Evolutionary conservation across 2,329 filamentous ascomycete species (phyloP), one percentile per base, ranked within the genome.

Genomic region (Ophiosphaerella narmari): DNA sequence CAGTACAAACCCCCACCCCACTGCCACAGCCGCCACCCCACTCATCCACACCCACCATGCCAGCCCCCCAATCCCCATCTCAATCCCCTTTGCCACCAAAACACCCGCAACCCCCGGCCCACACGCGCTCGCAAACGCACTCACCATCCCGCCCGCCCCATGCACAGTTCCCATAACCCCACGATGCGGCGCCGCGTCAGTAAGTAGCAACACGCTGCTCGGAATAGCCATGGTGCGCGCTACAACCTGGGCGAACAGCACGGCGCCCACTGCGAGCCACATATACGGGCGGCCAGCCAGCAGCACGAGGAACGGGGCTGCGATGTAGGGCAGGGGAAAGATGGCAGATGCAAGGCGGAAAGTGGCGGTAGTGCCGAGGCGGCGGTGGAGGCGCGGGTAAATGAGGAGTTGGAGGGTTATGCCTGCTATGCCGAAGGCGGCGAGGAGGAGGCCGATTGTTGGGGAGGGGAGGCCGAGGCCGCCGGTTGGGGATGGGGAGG

Each of bases 41-140:
- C 70, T 68, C 18, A 78, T 74, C 39, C 85, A 65, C 0, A 73
- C 74, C 83, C 83, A 85, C 71, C 80, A 86, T 1, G 82, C 80
- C 2, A 78, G 73, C 1, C 83, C 85, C 0, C 86, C 77, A 3
- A 82, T 57, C 0, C 83, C 83, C 23, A 73, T 66, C n/a, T 78
- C 76, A 16, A 87, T 69, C 0, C 85, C 84, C 7, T 78, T 59
- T 0, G 84, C 84, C 50, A 86, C 85, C 2, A 85, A 57, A 48
- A 78, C 78, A 0, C 84, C 84, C 12, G 82, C 79, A 8, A 85
- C 47, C 11, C 85, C 71, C 0, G 84, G 85, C 0, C 84, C 84
- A 5, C 85, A 54, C 0, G 84, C 86, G 24, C 83, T 73, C 3
- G 82, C 80, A 1, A 81, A 76, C 50, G 80, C 83, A 55, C 78